Evolutionary conservation across 495 filamentous ascomycete genomes (phyloP).

Genomic region (Penicillium atrosanguineum): DNA sequence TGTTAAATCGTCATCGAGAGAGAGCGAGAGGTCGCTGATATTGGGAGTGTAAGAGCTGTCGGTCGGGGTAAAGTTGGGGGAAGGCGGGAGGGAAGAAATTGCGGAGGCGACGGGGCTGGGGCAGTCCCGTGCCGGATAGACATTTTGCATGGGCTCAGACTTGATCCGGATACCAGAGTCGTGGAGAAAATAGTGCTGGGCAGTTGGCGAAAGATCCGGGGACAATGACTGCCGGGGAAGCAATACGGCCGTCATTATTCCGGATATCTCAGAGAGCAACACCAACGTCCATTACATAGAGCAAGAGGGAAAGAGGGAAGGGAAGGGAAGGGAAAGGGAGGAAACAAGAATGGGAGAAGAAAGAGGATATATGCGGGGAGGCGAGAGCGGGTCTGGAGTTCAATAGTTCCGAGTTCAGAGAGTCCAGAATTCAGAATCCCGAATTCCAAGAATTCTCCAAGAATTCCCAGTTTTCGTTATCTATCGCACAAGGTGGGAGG

Average conservation of each 20-base stretch:
- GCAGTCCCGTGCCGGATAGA: conserved; percentile 31
- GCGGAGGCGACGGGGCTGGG: conserved; percentile 33
- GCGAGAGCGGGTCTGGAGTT: background rate
- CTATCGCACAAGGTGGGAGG: no score
- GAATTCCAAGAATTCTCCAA: no score
- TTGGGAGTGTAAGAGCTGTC: conserved; percentile 48
- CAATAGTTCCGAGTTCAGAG: no score
- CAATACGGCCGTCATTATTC: conserved; percentile 43
- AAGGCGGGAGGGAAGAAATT: conserved; percentile 39
- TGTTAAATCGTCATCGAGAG: conserved; percentile 58
- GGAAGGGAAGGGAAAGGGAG: background rate
- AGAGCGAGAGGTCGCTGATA: conserved; percentile 64
- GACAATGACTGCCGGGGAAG: conserved; percentile 36
- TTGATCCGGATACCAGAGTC: conserved; percentile 30
- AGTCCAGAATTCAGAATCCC: no score
- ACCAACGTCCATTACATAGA: background rate
- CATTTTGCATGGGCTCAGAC: conserved; percentile 32
- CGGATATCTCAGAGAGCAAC: background rate
- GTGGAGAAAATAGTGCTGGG: conserved; percentile 45
- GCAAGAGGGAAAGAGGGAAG: background rate
- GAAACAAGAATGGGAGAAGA: background rate
- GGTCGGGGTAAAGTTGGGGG: conserved; percentile 34
- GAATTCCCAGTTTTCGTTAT: no score
- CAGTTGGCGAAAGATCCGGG: conserved; percentile 38
- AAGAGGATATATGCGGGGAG: background rate